Base-by-base conservation (phyloP, 352 stramenopile genomes). In the Globisporangium paddicum region DNA sequence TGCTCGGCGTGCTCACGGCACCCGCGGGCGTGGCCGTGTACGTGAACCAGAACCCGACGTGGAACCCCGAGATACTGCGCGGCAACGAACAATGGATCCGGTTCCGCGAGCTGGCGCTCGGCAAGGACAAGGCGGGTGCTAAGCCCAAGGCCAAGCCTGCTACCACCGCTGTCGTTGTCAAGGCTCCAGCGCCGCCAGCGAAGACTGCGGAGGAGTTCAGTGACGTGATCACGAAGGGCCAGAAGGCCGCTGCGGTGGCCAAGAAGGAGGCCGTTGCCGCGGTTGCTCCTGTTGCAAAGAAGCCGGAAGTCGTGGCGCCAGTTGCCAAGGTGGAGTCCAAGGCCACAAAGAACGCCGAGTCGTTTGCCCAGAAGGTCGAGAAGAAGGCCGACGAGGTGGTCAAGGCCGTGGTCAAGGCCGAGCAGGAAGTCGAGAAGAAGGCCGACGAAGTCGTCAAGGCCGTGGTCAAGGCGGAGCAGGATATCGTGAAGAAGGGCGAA, bases 31-130 rank as follows among this genome's bases (percentile, higher is more conserved):
- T 67, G 10, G 78, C 75, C 1, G 71, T 88, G 60, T 93, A 92
- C 60, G 65, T 91, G 21, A 83, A 84, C 51, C 71, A 89, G 67
- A 88, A 93, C 66, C 84, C 82, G 35, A 52, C 86, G 41, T 93
- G 83, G 78, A 93, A 93, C 64, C 84, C 84, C 23, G 66, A 74
- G 21, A 35, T 67, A 42, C 63, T 93, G 37, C 71, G 72, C 38
- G 71, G 81, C 35, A 77, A 93, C 58, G 67, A 71, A 38, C 77
- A 77, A 28, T 93, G 82, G 77, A 66, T 87, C 53, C 77, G 81
- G 62, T 90, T 93, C 69, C 83, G 83, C 23, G 77, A 89, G 60
- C 58, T 90, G 38, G 79, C 89, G 62, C 75, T 93, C 45, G 74
- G 21, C 14, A 51, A 51, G 25, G 45, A 51, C 23, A 65, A 73